Conservation (phyloP, 805 yeast genomes). For the Kluyveromyces siamensis region DNA sequence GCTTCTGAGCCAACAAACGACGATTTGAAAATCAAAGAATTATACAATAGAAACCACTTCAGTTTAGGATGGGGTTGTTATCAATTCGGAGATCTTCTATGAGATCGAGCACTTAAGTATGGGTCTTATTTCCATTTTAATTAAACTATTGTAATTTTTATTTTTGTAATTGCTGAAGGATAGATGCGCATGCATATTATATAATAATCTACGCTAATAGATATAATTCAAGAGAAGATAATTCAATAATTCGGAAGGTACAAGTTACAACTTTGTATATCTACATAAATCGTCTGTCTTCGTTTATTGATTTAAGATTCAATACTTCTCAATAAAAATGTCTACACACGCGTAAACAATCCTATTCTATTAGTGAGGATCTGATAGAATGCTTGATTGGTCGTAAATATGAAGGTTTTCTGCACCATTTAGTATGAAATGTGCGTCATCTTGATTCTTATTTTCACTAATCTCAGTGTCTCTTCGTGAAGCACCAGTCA, state of each 20-base stretch:
- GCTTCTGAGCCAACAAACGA: slow-evolving; percentile 27
- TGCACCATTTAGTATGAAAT: background rate
- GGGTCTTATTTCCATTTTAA: too few species aligned
- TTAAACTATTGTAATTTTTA: too few species aligned
- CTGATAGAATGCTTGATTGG: slow-evolving; percentile 3
- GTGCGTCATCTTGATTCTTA: background rate
- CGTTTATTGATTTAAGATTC: background rate
- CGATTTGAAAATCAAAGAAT: slow-evolving; percentile 28
- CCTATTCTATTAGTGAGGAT: background rate
- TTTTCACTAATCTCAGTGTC: background rate
- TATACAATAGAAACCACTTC: slow-evolving; percentile 36
- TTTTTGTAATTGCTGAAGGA: too few species aligned
- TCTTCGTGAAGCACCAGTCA: slow-evolving; percentile 20
- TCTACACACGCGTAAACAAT: background rate
- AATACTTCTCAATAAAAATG: too few species aligned
- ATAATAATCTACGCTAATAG: too few species aligned
- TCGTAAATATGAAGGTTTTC: background rate
- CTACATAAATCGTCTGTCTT: background rate
- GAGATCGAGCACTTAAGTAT: background rate
- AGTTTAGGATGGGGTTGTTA: slow-evolving; percentile 69
- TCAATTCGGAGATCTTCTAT: slow-evolving; percentile 31
- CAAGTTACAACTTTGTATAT: background rate
- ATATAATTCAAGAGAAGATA: too few species aligned
- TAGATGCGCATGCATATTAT: too few species aligned
- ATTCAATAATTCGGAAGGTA: too few species aligned